Base-by-base conservation (phyloP, 2,329 filamentous ascomycete species). In the Penicillium polonicum region DNA sequence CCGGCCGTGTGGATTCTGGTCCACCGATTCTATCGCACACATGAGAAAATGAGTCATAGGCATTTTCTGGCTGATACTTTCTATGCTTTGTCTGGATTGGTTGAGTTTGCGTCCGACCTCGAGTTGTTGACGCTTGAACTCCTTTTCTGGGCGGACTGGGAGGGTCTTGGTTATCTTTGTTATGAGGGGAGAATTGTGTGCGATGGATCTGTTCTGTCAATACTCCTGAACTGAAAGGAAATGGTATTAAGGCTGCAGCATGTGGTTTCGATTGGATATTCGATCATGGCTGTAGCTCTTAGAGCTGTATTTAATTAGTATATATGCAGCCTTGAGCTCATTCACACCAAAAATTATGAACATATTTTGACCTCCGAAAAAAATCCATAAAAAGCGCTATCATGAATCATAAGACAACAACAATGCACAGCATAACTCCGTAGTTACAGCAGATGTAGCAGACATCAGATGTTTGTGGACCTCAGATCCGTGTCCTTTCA, bases 71-170 rank as follows among this genome's bases (percentile, higher is more conserved):
- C 42, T 46, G 58, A 46, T 19, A 27, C 41, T n/a, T 45, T 29
- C 55, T 39, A 52, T 38, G 46, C 52, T 35, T 35, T 45, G 38
- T 49, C 42, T 33, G 44, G 43, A 55, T 50, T 42, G 70, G 73
- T 73, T 67, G 74, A 76, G 70, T 73, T 76, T 72, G 74, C 64
- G 69, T 69, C 63, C 60, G 57, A 66, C 61, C 53, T 51, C 46
- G 59, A 46, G 50, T 68, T 55, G 56, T 66, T 54, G 65, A 67
- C 64, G 68, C 73, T 77, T 72, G 74, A 77, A 72, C 70, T 75
- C 71, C 73, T 69, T 60, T 52, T 59, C 55, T 36, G 39, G 58
- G 48, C 46, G 29, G 15, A 55, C 15, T 39, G 48, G 55, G 52
- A 29, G 53, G 17, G 44, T 39, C 27, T 46, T 43, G 52, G 36